Evolutionary conservation across 106 monocot species (phyloP).

Genomic region (Alisma plantagoaquatica): DNA sequence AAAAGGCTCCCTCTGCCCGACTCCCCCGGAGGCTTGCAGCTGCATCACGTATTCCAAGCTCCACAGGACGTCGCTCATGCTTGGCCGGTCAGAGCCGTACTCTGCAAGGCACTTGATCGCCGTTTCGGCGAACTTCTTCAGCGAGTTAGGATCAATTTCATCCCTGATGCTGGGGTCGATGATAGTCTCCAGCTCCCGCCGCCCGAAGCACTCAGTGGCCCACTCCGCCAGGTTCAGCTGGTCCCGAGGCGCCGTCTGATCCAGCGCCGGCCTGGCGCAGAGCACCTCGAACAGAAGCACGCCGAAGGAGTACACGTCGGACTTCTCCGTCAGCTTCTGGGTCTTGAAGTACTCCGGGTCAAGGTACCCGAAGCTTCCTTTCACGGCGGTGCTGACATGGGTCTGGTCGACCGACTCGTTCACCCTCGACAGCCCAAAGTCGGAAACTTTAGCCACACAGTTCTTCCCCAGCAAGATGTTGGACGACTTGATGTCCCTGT

Average conservation of each 20-base stretch:
- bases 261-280: conserved; percentile 58
- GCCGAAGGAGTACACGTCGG: too few relatives aligned
- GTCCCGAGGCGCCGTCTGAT: conserved; percentile 15
- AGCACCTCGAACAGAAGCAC: conserved; percentile 67
- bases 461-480: conserved; percentile 16
- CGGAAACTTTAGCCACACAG: conserved; percentile 17
- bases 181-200: conserved; percentile 36
- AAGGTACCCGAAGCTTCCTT: too few relatives aligned
- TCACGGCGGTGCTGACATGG: too few relatives aligned
- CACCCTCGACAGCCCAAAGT: too few relatives aligned
- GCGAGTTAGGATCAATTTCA: conserved; percentile 38
- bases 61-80: conserved; percentile 68
- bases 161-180: conserved; percentile 36
- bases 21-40: conserved; percentile 39
- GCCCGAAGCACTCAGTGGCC: conserved; percentile 26
- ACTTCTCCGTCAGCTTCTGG: too few relatives aligned
- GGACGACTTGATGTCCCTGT: conserved; percentile 20
- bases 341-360: too few relatives aligned
- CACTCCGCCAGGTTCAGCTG: conserved; percentile 67
- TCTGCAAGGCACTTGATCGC: conserved; percentile 58
- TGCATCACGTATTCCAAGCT: conserved; percentile 67
- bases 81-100: conserved; percentile 47
- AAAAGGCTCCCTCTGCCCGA: conserved; percentile 29
- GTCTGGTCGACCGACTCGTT: too few relatives aligned
- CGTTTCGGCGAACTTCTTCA: conserved; percentile 53